phyloP scores from a whole-genome alignment of 352 stramenopile species.

The Phytophthora idaei region DNA sequence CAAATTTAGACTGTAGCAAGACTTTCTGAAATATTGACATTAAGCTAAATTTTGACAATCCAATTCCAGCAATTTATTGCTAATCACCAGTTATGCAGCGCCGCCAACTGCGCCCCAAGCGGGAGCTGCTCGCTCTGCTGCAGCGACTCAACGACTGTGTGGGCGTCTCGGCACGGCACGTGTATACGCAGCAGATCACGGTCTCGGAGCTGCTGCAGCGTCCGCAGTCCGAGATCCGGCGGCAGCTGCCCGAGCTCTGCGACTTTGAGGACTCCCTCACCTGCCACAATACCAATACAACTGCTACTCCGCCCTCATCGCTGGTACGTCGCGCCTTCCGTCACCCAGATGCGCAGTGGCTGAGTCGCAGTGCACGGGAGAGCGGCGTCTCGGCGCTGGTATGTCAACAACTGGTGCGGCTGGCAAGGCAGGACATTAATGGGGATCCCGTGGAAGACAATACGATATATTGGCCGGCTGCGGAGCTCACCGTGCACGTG shows the following conservation, averaged over 20 bases:
- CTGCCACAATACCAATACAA: background rate
- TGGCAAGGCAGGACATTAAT: conserved; percentile 15
- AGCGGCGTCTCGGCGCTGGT: conserved; percentile 59
- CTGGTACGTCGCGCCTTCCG: conserved; percentile 41
- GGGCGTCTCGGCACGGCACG: conserved; percentile 44
- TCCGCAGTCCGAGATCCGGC: conserved; percentile 34
- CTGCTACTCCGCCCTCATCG: background rate
- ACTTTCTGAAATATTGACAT: too few relatives aligned
- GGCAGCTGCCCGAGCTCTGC: conserved; percentile 52
- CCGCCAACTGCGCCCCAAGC: conserved; percentile 19
- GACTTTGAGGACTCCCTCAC: conserved; percentile 42
- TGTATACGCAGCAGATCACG: conserved; percentile 53
- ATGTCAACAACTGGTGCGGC: conserved; percentile 53
- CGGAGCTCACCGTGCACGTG: conserved; percentile 36
- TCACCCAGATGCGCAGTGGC: conserved; percentile 55
- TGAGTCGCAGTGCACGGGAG: conserved; percentile 60
- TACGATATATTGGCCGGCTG: conserved; percentile 8
- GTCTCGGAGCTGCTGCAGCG: conserved; percentile 31
- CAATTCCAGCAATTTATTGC: too few relatives aligned
- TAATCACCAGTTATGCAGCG: conserved; percentile 9
- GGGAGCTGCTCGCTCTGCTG: conserved; percentile 20
- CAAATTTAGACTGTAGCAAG: too few relatives aligned
- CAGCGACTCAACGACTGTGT: conserved; percentile 52
- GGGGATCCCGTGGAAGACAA: conserved; percentile 4
- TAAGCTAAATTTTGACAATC: too few relatives aligned